phyloP scores from a whole-genome alignment of 78 protist genomes.

The Guillardia theta region DNA sequence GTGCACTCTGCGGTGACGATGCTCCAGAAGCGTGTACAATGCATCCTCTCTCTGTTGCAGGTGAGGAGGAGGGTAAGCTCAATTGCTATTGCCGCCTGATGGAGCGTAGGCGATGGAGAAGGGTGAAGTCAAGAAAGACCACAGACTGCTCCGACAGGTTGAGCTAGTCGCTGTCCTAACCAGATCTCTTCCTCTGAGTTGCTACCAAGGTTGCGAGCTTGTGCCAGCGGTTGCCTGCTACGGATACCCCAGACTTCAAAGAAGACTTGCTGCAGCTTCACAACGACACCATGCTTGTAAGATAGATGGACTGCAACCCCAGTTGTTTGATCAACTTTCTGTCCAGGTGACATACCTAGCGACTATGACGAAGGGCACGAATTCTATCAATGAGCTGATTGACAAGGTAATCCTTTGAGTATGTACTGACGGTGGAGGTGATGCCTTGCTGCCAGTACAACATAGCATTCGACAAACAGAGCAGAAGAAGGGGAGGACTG shows the following conservation, averaged over 20 bases:
- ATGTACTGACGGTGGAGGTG: too few species aligned
- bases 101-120: not conserved
- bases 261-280: slow-evolving; percentile 4
- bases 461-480: not conserved
- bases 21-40: not conserved
- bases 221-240: slow-evolving; percentile 22
- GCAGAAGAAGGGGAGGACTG: too few species aligned
- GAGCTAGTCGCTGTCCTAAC: too few species aligned
- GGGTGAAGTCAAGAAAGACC: not conserved
- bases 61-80: not conserved
- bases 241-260: slow-evolving; percentile 3
- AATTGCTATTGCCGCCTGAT: not conserved
- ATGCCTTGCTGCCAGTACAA: not conserved
- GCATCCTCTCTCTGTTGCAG: not conserved
- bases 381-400: not conserved
- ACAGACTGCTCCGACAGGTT: not conserved
- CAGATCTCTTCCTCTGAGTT: too few species aligned
- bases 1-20: not conserved
- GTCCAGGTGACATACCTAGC: not conserved
- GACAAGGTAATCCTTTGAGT: not conserved
- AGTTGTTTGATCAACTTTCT: not conserved
- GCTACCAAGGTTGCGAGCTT: not conserved
- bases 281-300: slow-evolving; percentile 18
- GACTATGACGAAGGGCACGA: not conserved
- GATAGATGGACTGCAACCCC: not conserved